Percentiles rank a stretch among this genome's conserved stretches.
Evolutionary conservation across 2,329 filamentous ascomycete genomes (phyloP).

Genomic region (Stagonosporopsis chrysanthemi): DNA sequence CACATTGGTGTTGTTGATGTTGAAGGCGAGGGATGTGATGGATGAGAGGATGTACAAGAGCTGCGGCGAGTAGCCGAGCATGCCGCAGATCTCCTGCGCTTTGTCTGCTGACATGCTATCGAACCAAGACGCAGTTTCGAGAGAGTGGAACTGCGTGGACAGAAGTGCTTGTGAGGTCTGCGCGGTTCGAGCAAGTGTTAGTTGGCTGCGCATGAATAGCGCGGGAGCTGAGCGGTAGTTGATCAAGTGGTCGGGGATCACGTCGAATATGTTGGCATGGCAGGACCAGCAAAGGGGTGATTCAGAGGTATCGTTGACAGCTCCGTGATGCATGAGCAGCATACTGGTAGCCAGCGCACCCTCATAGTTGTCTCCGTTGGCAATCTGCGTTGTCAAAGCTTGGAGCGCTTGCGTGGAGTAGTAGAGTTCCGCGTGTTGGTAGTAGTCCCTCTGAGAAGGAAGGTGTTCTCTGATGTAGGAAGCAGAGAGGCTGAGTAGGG

Average conservation of each 20-base stretch:
- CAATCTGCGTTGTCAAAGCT: slow-evolving; percentile 38
- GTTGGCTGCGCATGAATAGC: slow-evolving; percentile 41
- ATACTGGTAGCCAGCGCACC: slow-evolving; percentile 44
- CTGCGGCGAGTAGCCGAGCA: slow-evolving; percentile 40
- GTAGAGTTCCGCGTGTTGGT: slow-evolving; percentile 43
- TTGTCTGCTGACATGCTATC: slow-evolving; percentile 30
- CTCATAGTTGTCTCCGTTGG: slow-evolving; percentile 36
- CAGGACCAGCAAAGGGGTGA: slow-evolving; percentile 43
- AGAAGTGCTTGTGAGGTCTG: slow-evolving; percentile 33
- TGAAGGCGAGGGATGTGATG: slow-evolving; percentile 34
- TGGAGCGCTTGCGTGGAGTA: slow-evolving; percentile 45
- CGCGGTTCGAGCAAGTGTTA: slow-evolving; percentile 40
- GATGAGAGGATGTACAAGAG: slow-evolving; percentile 41
- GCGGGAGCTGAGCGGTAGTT: slow-evolving; percentile 36
- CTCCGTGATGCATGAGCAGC: slow-evolving; percentile 44
- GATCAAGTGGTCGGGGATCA: slow-evolving; percentile 32
- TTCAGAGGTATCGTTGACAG: slow-evolving; percentile 35
- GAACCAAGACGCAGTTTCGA: slow-evolving; percentile 39
- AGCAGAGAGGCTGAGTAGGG: slow-evolving; percentile 43
- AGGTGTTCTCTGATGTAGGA: slow-evolving; percentile 44
- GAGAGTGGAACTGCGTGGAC: slow-evolving; percentile 31
- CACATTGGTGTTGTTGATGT: slow-evolving; percentile 25
- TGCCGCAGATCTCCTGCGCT: slow-evolving; percentile 35
- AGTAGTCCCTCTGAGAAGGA: slow-evolving; percentile 37
- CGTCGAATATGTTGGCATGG: slow-evolving; percentile 45